Conservation (phyloP, 495 filamentous ascomycete species). For the Hyaloscypha variabilis region DNA sequence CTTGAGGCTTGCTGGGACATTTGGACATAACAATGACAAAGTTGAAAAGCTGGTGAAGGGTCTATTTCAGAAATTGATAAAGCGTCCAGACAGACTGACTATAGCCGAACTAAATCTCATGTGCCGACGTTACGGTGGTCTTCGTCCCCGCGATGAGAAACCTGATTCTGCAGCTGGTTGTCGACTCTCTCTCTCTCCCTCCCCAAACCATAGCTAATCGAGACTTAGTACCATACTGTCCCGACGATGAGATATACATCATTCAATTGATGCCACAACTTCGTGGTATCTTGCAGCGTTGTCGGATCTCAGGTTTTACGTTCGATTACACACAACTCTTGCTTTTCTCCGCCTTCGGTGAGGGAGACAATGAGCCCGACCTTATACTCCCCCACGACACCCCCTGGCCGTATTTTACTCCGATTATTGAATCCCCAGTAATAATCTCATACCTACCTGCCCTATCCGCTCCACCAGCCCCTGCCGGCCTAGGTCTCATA, state of each 20-base stretch:
- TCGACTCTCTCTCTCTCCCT: neutral
- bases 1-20: conserved; percentile 7
- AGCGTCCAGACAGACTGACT: neutral
- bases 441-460: neutral
- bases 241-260: conserved; percentile 14
- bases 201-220: neutral
- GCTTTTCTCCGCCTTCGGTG: conserved; percentile 10
- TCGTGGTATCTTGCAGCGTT: conserved; percentile 10
- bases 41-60: conserved; percentile 8
- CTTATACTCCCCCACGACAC: neutral
- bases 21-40: conserved; percentile 15
- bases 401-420: conserved; percentile 17
- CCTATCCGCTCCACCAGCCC: too few relatives aligned
- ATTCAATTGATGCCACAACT: conserved; percentile 7
- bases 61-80: conserved; percentile 12
- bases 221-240: conserved; percentile 21
- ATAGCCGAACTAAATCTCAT: conserved; percentile 27
- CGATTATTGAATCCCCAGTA: neutral
- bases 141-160: neutral
- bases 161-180: neutral
- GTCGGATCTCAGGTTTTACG: conserved; percentile 25
- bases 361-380: neutral
- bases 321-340: conserved; percentile 11
- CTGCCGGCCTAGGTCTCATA: too few relatives aligned
- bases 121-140: conserved; percentile 22